Percentiles rank a stretch among this genome's conserved stretches.
These are phyloP conservation scores for Penicillium sp. DNA, from an alignment of 2,329 filamentous ascomycete genomes.

Conservation along the genomic window DNA sequence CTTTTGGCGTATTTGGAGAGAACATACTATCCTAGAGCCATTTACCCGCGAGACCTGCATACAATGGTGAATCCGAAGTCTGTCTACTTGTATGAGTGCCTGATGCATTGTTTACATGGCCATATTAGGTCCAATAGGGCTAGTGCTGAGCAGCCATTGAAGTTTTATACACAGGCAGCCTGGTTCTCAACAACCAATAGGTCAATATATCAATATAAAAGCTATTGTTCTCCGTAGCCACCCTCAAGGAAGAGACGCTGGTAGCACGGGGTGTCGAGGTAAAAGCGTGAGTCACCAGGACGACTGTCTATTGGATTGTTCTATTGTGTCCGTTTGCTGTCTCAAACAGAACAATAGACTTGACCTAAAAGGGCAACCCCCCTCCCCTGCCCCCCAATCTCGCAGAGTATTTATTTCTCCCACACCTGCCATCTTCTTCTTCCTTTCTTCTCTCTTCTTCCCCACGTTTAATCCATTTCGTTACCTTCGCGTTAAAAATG, in stretches of 20 bases:
- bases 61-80: neutral
- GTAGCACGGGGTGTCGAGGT: neutral
- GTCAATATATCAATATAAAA: neutral
- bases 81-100: neutral
- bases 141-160: neutral
- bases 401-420: neutral
- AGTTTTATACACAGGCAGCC: neutral
- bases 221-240: neutral
- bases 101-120: neutral
- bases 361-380: neutral
- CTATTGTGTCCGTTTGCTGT: neutral
- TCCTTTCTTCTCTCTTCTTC: neutral
- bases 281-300: neutral
- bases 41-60: no score
- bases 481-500: constrained; percentile 3
- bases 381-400: neutral
- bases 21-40: neutral
- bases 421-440: neutral
- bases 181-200: neutral
- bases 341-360: neutral
- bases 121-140: neutral
- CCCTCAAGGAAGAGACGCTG: neutral
- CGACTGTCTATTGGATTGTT: neutral
- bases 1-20: neutral
- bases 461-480: neutral